Base-by-base conservation (phyloP, 768 basidiomycete species). In the Amanita molliuscula region DNA sequence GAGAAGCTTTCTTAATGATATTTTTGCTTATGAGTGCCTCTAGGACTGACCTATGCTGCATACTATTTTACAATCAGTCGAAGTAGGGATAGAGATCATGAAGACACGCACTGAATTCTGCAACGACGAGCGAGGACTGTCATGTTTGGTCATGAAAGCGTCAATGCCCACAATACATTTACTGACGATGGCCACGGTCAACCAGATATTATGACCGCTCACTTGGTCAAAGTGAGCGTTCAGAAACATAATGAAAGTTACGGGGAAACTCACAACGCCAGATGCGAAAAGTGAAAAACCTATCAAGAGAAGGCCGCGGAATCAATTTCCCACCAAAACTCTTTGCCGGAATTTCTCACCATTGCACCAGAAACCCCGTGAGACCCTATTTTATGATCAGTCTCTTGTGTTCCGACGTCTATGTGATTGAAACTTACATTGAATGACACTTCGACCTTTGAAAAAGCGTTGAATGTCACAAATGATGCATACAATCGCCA, bases 361-460 rank as follows among this genome's bases (percentile, higher is more conserved):
- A 67, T 63, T 78, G 77, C 4, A 78, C 76, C 42, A 75, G 54
- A 44, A 78, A 54, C 23, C 70, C 71, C 3, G 70, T 75, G 13
- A 75, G 58, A 28, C 68, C 72, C 71, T 72, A 48, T n/a, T n/a
- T n/a, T n/a, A n/a, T 10, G 48, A 44, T 36, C 16, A 5, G n/a
- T n/a, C n/a, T 40, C 18, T 40, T 23, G 20, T 31, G 37, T 47
- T 42, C 15, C 11, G 29, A 48, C 33, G 15, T 26, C 13, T 25
- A 38, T 15, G 18, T 44, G 18, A 43, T 21, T 28, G 34, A 36
- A 40, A 28, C 63, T 41, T 51, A 70, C 76, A 58, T 75, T 78
- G 57, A 77, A 75, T n/a, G 76, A 56, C 8, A 77, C 69, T 58
- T 74, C 72, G 18, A 70, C 62, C 76, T 76, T 18, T 20, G 21